Conservation (phyloP, 768 basidiomycete species). For the Cystofilobasidium bisporidii region DNA sequence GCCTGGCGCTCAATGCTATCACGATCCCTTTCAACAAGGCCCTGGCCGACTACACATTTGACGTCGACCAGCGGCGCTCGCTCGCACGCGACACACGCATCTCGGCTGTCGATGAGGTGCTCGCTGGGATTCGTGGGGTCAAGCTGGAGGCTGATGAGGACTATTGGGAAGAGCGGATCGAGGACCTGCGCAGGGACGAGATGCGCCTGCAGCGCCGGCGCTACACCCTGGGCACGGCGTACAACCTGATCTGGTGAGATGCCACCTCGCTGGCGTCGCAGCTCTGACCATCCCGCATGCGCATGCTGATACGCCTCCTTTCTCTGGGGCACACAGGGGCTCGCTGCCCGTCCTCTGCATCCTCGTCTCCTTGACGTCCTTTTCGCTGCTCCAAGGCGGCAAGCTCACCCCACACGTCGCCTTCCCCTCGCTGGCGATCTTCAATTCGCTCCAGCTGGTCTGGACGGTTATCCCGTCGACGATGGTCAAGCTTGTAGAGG, state of each 20-base stretch:
- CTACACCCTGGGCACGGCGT: slow-evolving; percentile 15
- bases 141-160: slow-evolving; percentile 23
- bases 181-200: slow-evolving; percentile 11
- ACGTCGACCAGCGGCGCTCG: slow-evolving; percentile 6
- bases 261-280: too few relatives aligned
- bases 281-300: background rate
- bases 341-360: slow-evolving; percentile 14
- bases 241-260: slow-evolving; percentile 23
- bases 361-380: slow-evolving; percentile 13
- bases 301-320: too few relatives aligned
- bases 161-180: slow-evolving; percentile 17
- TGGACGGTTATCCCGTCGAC: slow-evolving; percentile 60
- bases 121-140: slow-evolving; percentile 14
- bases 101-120: slow-evolving; percentile 23
- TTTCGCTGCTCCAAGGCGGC: slow-evolving; percentile 12
- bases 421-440: slow-evolving; percentile 63
- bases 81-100: slow-evolving; percentile 11
- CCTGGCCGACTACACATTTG: slow-evolving; percentile 18
- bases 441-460: slow-evolving; percentile 53
- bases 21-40: slow-evolving; percentile 19
- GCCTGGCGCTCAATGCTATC: slow-evolving; percentile 12
- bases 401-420: slow-evolving; percentile 69
- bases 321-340: background rate
- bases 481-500: slow-evolving; percentile 80
- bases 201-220: slow-evolving; percentile 14